A percentile compares a stretch with the other conserved stretches of the same genome.
phyloP scores from a whole-genome alignment of 116 monocot genomes.

The Dioscorea cayenensis region DNA sequence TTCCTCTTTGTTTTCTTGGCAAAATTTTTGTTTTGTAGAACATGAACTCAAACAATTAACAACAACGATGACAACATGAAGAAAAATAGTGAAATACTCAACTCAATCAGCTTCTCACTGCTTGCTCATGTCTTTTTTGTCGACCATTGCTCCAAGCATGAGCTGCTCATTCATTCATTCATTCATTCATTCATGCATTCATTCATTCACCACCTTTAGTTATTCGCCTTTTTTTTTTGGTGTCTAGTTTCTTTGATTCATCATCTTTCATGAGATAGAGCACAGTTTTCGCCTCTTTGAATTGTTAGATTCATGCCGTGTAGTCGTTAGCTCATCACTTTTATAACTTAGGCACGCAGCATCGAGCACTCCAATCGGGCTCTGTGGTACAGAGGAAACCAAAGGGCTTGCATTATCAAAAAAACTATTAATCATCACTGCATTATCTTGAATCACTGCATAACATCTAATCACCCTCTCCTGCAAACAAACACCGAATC shows the following conservation, averaged over 20 bases:
- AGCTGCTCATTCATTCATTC: not conserved
- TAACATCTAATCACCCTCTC: slow-evolving; percentile 56
- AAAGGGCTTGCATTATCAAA: slow-evolving; percentile 11
- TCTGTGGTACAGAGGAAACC: slow-evolving; percentile 40
- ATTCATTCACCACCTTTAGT: not conserved
- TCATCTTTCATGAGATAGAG: slow-evolving; percentile 2
- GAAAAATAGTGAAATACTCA: slow-evolving; percentile 4
- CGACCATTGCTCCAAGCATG: not conserved
- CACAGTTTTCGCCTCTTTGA: slow-evolving; percentile 4
- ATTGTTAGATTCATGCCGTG: not conserved
- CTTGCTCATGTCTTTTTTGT: not conserved
- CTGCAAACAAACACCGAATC: slow-evolving; percentile 27
- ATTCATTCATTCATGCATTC: too few relatives aligned
- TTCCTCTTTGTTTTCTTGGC: not conserved
- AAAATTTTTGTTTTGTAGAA: slow-evolving; percentile 1
- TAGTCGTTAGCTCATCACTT: slow-evolving; percentile 4
- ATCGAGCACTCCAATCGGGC: slow-evolving; percentile 86
- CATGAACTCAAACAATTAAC: not conserved
- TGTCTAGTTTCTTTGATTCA: too few relatives aligned
- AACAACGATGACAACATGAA: not conserved
- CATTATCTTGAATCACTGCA: slow-evolving; percentile 46
- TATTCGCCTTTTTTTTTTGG: too few relatives aligned
- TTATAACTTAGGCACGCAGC: slow-evolving; percentile 67
- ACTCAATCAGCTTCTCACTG: not conserved
- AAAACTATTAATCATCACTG: slow-evolving; percentile 9